These are phyloP conservation scores for Tieghemiomyces parasiticus DNA, from an alignment of 192 early-diverging fungal species.

Conservation along the genomic window DNA sequence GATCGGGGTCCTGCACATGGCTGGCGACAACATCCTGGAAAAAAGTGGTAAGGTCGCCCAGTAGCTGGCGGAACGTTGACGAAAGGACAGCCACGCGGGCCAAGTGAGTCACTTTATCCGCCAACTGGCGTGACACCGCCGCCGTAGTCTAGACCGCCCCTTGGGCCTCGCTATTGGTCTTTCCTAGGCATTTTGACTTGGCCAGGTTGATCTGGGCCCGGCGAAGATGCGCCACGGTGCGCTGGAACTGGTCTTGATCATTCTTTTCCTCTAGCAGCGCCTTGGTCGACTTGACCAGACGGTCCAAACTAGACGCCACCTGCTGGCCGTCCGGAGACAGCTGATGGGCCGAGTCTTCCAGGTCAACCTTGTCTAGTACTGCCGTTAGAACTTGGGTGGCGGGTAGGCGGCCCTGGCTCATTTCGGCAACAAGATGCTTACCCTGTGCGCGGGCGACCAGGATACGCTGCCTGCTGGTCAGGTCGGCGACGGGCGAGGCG, in stretches of 20 bases:
- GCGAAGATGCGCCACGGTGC: too few species aligned
- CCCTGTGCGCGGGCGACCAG: not conserved
- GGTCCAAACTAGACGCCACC: too few species aligned
- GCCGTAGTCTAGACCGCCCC: not conserved
- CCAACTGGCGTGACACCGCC: not conserved
- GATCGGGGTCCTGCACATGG: too few species aligned
- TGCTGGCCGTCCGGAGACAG: too few species aligned
- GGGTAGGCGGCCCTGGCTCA: too few species aligned
- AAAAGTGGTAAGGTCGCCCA: slow-evolving; percentile 23
- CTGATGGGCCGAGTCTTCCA: too few species aligned
- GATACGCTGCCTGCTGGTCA: not conserved
- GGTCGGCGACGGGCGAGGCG: not conserved
- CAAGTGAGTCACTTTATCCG: slow-evolving; percentile 14
- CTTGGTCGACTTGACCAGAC: too few species aligned
- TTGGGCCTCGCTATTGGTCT: not conserved
- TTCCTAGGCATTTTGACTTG: not conserved
- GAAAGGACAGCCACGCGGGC: slow-evolving; percentile 27
- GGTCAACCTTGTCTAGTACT: too few species aligned
- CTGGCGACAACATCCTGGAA: slow-evolving; percentile 20
- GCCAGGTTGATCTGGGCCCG: not conserved
- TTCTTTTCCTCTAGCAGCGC: too few species aligned
- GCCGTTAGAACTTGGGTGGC: too few species aligned
- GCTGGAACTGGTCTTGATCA: too few species aligned
- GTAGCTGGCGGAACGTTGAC: slow-evolving; percentile 28
- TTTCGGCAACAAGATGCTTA: too few species aligned